phyloP scores from a whole-genome alignment of 2,329 filamentous ascomycete species.

The Achaetomium macrosporum region DNA sequence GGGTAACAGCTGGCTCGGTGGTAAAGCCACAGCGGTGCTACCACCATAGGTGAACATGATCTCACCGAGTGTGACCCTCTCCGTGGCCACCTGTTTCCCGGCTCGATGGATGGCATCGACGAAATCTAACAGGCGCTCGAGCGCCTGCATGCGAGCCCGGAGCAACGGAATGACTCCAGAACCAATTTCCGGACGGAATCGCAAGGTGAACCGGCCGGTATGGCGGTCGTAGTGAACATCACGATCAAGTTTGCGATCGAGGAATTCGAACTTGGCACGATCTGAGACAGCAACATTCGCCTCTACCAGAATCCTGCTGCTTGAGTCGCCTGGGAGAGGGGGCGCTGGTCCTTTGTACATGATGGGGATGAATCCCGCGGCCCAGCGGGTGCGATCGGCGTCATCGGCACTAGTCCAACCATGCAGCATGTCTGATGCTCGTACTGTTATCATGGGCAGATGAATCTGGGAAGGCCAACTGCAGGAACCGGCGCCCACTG shows the following conservation, averaged over 20 bases:
- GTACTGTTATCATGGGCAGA: conserved; percentile 44
- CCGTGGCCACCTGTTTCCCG: conserved; percentile 49
- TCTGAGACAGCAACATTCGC: conserved; percentile 51
- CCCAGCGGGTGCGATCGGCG: conserved; percentile 40
- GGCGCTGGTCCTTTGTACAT: conserved; percentile 45
- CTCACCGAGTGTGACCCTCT: conserved; percentile 54
- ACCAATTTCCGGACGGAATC: conserved; percentile 54
- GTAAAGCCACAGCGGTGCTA: background rate
- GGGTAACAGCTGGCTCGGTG: background rate
- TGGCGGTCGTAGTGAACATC: conserved; percentile 57
- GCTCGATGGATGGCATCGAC: conserved; percentile 58
- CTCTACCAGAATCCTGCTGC: conserved; percentile 38
- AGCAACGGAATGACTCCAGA: conserved; percentile 54
- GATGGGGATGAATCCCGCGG: conserved; percentile 52
- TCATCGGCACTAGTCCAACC: conserved; percentile 24
- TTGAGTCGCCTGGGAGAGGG: conserved; percentile 15
- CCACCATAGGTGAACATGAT: conserved; percentile 63
- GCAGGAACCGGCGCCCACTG: conserved; percentile 25
- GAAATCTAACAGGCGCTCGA: conserved; percentile 66
- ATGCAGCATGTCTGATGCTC: conserved; percentile 39
- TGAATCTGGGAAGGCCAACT: conserved; percentile 38
- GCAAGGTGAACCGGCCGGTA: conserved; percentile 58
- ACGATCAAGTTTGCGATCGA: conserved; percentile 50
- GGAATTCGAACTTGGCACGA: conserved; percentile 48
- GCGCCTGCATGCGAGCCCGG: conserved; percentile 54